Conservation (phyloP, 257 asterid genomes). For the Fraxinus pennsylvanica region DNA sequence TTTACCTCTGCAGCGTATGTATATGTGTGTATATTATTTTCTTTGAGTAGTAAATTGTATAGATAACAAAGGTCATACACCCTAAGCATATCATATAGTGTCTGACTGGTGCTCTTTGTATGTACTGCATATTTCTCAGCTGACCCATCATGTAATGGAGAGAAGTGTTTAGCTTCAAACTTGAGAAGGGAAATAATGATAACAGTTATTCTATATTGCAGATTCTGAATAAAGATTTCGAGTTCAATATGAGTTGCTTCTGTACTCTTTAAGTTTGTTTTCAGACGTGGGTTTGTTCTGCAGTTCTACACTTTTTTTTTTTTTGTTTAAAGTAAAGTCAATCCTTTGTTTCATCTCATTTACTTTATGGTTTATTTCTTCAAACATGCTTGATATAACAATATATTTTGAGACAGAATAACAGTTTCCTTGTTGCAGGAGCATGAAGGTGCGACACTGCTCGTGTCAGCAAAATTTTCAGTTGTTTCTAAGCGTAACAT, state of each 20-base stretch:
- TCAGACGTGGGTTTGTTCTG: background rate
- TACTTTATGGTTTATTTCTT: background rate
- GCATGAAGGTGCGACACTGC: conserved; percentile 84
- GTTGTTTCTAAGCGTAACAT: conserved; percentile 71
- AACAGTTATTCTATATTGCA: background rate
- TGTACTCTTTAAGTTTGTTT: background rate
- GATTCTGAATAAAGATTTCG: background rate
- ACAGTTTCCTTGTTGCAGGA: conserved; percentile 51
- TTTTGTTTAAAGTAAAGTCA: background rate
- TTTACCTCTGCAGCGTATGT: background rate
- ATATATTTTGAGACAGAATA: background rate
- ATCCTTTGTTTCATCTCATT: background rate
- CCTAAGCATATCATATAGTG: background rate
- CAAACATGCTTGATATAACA: background rate
- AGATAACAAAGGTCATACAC: background rate
- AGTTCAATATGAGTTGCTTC: background rate
- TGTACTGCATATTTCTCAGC: background rate
- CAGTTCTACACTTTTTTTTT: background rate
- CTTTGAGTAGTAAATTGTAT: background rate
- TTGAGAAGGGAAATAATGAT: background rate
- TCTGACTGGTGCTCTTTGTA: background rate
- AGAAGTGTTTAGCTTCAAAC: background rate
- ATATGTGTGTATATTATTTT: background rate
- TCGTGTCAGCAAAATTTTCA: conserved; percentile 82
- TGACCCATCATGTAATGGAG: background rate